Percentiles rank a stretch among this genome's conserved stretches.
These are phyloP conservation scores for Peronosclerospora sorghi DNA, from an alignment of 352 stramenopile species.

Conservation along the genomic window DNA sequence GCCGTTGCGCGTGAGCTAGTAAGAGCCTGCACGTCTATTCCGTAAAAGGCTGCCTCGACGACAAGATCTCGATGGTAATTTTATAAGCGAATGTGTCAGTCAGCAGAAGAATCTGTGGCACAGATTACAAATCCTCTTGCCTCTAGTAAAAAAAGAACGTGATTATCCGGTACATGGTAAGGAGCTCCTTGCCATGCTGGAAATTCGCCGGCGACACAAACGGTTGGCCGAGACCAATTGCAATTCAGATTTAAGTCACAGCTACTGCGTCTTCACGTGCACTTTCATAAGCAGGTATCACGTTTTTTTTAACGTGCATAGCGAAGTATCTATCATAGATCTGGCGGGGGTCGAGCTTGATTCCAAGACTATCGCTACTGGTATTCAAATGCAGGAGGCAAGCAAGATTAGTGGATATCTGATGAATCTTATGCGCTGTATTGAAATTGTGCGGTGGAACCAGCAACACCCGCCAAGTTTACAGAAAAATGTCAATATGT, in stretches of 20 bases:
- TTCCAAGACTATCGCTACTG: too few species aligned
- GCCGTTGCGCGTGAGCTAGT: conserved; percentile 87
- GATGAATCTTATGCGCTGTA: too few species aligned
- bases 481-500: too few species aligned
- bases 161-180: too few species aligned
- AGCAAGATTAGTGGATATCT: too few species aligned
- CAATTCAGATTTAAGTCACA: conserved; percentile 86
- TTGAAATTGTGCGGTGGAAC: too few species aligned
- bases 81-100: conserved; percentile 29
- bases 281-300: conserved; percentile 39
- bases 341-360: too few species aligned
- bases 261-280: conserved; percentile 84
- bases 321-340: conserved; percentile 72
- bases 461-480: too few species aligned
- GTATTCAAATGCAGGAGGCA: conserved; percentile 79
- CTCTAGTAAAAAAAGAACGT: conserved; percentile 1
- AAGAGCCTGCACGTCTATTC: conserved; percentile 31
- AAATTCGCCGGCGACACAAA: conserved; percentile 52
- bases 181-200: too few species aligned
- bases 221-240: conserved; percentile 82
- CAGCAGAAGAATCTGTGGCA: conserved; percentile 7
- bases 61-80: conserved; percentile 36
- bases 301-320: conserved; percentile 16
- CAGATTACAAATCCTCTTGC: background rate
- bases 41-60: conserved; percentile 20